phyloP scores from a whole-genome alignment of 495 filamentous ascomycete species.

The Geopyxis carbonaria region DNA sequence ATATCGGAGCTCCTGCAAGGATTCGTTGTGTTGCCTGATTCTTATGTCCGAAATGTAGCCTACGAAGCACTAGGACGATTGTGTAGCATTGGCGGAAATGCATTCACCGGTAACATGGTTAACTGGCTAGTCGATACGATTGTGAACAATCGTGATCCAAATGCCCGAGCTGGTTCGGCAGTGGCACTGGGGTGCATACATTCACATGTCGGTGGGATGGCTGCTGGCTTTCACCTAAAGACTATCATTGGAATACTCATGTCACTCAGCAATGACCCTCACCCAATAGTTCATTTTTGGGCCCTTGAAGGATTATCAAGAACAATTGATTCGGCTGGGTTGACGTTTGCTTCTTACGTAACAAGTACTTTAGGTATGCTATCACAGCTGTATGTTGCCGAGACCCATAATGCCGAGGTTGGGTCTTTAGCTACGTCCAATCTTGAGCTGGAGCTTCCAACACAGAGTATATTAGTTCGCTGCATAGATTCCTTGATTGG shows the following conservation, averaged over 20 bases:
- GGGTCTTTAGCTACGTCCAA: slow-evolving; percentile 66
- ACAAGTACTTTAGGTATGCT: slow-evolving; percentile 82
- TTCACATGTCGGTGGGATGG: slow-evolving; percentile 91
- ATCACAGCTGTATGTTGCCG: slow-evolving; percentile 74
- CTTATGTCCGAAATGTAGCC: slow-evolving; percentile 67
- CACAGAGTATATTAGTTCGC: slow-evolving; percentile 63
- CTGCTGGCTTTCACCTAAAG: slow-evolving; percentile 90
- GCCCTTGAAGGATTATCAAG: slow-evolving; percentile 74
- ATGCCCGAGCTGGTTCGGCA: slow-evolving; percentile 81
- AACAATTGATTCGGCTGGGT: slow-evolving; percentile 80
- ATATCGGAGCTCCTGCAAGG: slow-evolving; percentile 66
- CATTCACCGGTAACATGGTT: slow-evolving; percentile 74
- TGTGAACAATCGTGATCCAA: slow-evolving; percentile 80
- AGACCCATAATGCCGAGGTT: slow-evolving; percentile 81
- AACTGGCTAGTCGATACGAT: slow-evolving; percentile 88
- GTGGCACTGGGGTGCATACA: slow-evolving; percentile 88
- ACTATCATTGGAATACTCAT: slow-evolving; percentile 88
- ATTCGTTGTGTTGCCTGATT: slow-evolving; percentile 66
- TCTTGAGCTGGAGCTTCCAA: slow-evolving; percentile 64
- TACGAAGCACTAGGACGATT: slow-evolving; percentile 79
- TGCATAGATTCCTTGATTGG: slow-evolving; percentile 93
- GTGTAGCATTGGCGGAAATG: slow-evolving; percentile 73
- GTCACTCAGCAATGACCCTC: slow-evolving; percentile 91
- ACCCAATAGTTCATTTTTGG: slow-evolving; percentile 91
- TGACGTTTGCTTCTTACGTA: slow-evolving; percentile 80